phyloP scores from a whole-genome alignment of 108 stramenopile genomes.

The Tribonema minus region DNA sequence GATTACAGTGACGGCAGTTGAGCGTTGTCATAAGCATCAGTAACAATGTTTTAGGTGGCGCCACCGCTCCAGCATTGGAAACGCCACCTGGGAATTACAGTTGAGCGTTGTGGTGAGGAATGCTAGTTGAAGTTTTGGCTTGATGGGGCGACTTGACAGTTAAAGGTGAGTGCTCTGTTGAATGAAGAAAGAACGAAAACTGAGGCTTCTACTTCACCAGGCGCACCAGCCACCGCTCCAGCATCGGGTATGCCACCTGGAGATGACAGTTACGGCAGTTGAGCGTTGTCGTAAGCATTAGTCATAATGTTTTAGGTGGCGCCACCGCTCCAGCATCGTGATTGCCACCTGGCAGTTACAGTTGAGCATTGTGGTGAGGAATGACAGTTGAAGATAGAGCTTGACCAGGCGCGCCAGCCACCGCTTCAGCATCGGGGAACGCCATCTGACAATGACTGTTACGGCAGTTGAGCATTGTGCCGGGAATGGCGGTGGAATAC shows the following conservation, averaged over 20 bases:
- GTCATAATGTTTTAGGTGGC: too few relatives aligned
- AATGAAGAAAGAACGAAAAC: too few relatives aligned
- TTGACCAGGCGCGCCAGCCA: constrained; percentile 75
- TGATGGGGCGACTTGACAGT: constrained; percentile 61
- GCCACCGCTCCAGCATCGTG: neutral
- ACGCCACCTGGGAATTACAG: neutral
- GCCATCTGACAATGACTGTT: too few relatives aligned
- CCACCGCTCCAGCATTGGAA: neutral
- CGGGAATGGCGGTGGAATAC: too few relatives aligned
- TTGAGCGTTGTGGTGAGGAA: neutral
- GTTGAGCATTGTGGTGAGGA: neutral
- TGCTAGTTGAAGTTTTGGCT: constrained; percentile 6
- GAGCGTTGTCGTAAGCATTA: too few relatives aligned
- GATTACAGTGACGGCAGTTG: too few relatives aligned
- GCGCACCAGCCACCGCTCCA: constrained; percentile 89
- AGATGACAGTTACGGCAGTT: too few relatives aligned
- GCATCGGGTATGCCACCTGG: constrained; percentile 69
- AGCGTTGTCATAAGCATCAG: too few relatives aligned
- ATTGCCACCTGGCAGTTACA: neutral
- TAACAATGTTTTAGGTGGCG: too few relatives aligned
- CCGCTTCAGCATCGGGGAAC: constrained; percentile 87
- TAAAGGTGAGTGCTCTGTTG: too few relatives aligned
- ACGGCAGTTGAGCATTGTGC: too few relatives aligned
- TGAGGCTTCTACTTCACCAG: constrained; percentile 59
- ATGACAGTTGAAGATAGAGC: constrained; percentile 2